phyloP scores from a whole-genome alignment of 2,329 filamentous ascomycete species.

The Dactylellina drechsleri region DNA sequence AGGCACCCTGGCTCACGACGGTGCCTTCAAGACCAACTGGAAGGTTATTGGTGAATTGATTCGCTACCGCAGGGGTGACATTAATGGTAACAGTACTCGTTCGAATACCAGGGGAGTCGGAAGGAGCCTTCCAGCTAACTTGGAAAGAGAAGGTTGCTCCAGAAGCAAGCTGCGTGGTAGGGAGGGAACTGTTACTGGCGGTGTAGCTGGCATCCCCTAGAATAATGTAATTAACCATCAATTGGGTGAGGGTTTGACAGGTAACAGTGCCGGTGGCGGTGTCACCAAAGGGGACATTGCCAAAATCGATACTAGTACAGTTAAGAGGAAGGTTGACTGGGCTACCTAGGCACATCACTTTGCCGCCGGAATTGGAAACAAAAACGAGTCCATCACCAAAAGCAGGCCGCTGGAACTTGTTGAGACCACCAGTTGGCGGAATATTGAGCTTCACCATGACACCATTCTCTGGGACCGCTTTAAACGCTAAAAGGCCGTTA shows the following conservation, averaged over 20 bases:
- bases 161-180: conserved; percentile 60
- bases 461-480: conserved; percentile 61
- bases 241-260: conserved; percentile 62
- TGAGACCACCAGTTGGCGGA: conserved; percentile 62
- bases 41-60: conserved; percentile 61
- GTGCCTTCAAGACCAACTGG: conserved; percentile 62
- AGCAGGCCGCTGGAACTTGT: conserved; percentile 62
- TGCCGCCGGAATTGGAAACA: conserved; percentile 58
- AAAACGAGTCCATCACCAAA: conserved; percentile 64
- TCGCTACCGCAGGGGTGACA: conserved; percentile 61
- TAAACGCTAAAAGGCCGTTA: conserved; percentile 62
- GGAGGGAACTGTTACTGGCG: conserved; percentile 61
- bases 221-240: conserved; percentile 61
- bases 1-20: conserved; percentile 61
- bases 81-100: conserved; percentile 61
- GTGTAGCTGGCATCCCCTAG: conserved; percentile 62
- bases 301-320: conserved; percentile 63
- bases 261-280: conserved; percentile 59
- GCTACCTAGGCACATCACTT: conserved; percentile 62
- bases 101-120: conserved; percentile 42
- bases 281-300: conserved; percentile 61
- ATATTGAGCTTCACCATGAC: conserved; percentile 59
- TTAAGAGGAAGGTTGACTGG: conserved; percentile 63
- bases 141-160: conserved; percentile 63
- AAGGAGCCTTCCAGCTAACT: conserved; percentile 56